A percentile compares a stretch with the other conserved stretches of the same genome.
Conservation (phyloP, 208 protist genomes). For the Wallacemonas sp. region DNA sequence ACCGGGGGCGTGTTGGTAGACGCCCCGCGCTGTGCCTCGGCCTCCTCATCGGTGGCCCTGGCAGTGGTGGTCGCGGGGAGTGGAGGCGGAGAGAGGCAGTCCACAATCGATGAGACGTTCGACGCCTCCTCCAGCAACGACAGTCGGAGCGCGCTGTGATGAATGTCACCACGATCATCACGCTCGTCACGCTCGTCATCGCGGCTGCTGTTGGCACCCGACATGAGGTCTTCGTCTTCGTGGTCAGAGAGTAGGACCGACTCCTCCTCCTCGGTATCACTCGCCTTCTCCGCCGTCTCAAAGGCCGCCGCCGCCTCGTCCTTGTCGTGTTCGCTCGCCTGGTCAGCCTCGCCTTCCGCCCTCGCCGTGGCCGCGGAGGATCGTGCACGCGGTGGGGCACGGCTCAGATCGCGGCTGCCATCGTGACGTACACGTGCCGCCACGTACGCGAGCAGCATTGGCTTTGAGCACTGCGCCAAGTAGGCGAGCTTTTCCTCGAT, state of each 20-base stretch:
- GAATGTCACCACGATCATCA: no score
- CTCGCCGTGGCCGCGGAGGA: no score
- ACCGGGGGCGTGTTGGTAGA: background rate
- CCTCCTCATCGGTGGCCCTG: background rate
- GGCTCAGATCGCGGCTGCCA: no score
- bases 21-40: no score
- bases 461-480: conserved; percentile 50
- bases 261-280: background rate
- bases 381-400: background rate
- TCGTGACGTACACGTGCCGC: conserved; percentile 22
- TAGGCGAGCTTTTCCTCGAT: conserved; percentile 49
- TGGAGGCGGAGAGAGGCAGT: background rate
- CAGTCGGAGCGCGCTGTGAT: no score
- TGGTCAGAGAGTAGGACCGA: background rate
- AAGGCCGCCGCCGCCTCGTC: background rate
- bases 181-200: background rate
- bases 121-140: background rate
- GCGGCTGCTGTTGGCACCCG: no score
- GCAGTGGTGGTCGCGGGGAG: background rate
- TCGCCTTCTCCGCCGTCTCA: background rate
- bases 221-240: background rate
- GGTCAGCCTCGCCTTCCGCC: background rate
- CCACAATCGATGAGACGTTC: background rate
- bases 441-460: conserved; percentile 39
- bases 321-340: background rate